Percentiles rank a stretch among this genome's conserved stretches.
phyloP scores from a whole-genome alignment of 2,329 filamentous ascomycete species.

The Sphaerulina musiva region DNA sequence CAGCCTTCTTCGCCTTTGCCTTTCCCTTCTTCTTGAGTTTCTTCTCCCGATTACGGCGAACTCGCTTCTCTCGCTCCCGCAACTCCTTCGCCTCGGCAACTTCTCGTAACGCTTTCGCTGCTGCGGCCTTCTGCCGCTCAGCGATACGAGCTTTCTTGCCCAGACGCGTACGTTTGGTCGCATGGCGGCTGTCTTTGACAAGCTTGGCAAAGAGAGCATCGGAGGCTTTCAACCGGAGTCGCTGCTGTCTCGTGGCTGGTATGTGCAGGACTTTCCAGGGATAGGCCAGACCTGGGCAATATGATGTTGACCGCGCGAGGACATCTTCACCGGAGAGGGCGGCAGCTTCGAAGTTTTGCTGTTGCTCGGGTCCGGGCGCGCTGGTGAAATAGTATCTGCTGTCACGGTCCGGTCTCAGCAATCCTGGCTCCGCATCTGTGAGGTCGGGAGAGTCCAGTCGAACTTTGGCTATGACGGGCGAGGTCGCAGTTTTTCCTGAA shows the following conservation, averaged over 20 bases:
- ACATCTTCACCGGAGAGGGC: conserved; percentile 20
- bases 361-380: neutral
- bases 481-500: neutral
- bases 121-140: conserved; percentile 23
- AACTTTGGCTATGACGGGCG: conserved; percentile 17
- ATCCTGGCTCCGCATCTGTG: conserved; percentile 13
- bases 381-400: conserved; percentile 21
- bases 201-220: conserved; percentile 12
- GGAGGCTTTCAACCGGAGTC: neutral
- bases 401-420: conserved; percentile 13
- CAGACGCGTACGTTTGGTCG: conserved; percentile 25
- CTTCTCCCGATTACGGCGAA: conserved; percentile 32
- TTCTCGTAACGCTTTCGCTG: conserved; percentile 20
- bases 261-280: conserved; percentile 22
- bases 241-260: conserved; percentile 14
- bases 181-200: neutral
- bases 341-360: conserved; percentile 11
- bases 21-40: conserved; percentile 33
- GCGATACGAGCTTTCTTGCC: conserved; percentile 32
- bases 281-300: conserved; percentile 20
- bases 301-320: conserved; percentile 3
- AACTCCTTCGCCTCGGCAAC: conserved; percentile 28
- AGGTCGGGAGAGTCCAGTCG: conserved; percentile 20
- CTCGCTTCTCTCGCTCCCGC: conserved; percentile 31
- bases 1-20: conserved; percentile 33